Evolutionary conservation across 108 stramenopile species (phyloP), one percentile per base, ranked within the genome.

Genomic region (Nitzschia inconspicua): DNA sequence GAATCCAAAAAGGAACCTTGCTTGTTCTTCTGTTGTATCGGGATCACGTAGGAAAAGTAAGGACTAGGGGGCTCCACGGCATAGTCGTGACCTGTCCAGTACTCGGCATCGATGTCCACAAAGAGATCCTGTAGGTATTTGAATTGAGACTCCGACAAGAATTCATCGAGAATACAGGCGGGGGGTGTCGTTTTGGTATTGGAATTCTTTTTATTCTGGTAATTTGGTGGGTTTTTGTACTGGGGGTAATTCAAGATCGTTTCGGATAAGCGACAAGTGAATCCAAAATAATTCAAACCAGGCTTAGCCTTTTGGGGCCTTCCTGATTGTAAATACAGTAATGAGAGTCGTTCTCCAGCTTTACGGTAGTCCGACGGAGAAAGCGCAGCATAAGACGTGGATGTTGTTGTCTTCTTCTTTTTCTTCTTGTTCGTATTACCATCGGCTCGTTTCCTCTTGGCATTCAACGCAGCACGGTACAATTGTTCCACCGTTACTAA

Each of bases 51-150:
- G 9, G 77, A 79, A 61, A 86, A 85, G 54, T 91, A 91, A 4
- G 89, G 89, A 53, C 69, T 77, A 1, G 89, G 86, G 20, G 89
- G 89, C 47, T 88, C 86, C 34, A 88, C 70, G 43, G 60, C 39
- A 68, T 91, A 91, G 25, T 74, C 54, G 56, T 91, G 90, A 44
- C 44, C 43, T 1, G 68, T 71, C 90, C 90, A 91, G 60, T 91
- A 91, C 57, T 47, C 57, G 0, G 86, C 70, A 0, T 54, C 8
- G 3, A 69, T 72, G 35, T 78, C 72, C 44, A 64, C 48, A 77
- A 87, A 91, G 2, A 82, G 68, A 11, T 49, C 47, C 54, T 64
- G 57, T 20, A 91, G 56, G 30, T 65, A 50, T 27, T 76, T 10
- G 25, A 81, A 57, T 77, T 87, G 75, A 5, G 19, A 0, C 11